phyloP scores from a whole-genome alignment of 768 basidiomycete genomes.

The Boletus rubropictus region DNA sequence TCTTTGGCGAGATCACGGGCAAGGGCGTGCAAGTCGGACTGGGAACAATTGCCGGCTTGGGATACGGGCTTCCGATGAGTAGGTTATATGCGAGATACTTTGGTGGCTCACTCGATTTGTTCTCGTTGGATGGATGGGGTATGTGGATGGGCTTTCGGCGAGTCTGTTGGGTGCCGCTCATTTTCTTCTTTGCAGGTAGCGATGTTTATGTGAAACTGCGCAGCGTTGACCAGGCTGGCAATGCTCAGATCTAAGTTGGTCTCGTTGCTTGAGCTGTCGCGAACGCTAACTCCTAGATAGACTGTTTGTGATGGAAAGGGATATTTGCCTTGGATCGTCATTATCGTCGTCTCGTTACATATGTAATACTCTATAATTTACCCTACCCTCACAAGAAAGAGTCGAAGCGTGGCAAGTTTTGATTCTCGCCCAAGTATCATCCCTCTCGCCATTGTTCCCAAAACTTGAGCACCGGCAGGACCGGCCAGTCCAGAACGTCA shows the following conservation, averaged over 20 bases:
- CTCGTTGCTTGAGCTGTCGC: not conserved
- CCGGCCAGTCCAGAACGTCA: slow-evolving; percentile 41
- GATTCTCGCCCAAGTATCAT: not conserved
- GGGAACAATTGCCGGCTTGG: slow-evolving; percentile 87
- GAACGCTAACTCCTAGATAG: not conserved
- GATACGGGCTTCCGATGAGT: slow-evolving; percentile 84
- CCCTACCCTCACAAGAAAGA: not conserved
- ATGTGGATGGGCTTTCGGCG: slow-evolving; percentile 17
- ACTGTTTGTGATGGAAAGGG: not conserved
- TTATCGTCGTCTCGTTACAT: not conserved
- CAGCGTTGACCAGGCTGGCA: slow-evolving; percentile 47
- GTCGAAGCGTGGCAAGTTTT: not conserved
- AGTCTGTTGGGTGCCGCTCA: not conserved
- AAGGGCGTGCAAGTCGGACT: slow-evolving; percentile 74
- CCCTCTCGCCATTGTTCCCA: slow-evolving; percentile 55
- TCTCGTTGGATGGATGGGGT: slow-evolving; percentile 84
- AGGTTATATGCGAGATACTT: slow-evolving; percentile 77
- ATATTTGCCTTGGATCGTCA: not conserved
- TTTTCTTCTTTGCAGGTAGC: slow-evolving; percentile 30
- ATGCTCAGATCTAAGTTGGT: slow-evolving; percentile 39
- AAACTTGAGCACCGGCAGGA: slow-evolving; percentile 54
- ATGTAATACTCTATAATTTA: slow-evolving; percentile 4
- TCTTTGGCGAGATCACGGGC: slow-evolving; percentile 75
- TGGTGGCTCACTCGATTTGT: slow-evolving; percentile 77
- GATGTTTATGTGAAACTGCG: slow-evolving; percentile 53